Percentiles rank a stretch among this genome's conserved stretches.
Evolutionary conservation across 768 basidiomycete genomes (phyloP).

Genomic region (Tricholoma matsutake): DNA sequence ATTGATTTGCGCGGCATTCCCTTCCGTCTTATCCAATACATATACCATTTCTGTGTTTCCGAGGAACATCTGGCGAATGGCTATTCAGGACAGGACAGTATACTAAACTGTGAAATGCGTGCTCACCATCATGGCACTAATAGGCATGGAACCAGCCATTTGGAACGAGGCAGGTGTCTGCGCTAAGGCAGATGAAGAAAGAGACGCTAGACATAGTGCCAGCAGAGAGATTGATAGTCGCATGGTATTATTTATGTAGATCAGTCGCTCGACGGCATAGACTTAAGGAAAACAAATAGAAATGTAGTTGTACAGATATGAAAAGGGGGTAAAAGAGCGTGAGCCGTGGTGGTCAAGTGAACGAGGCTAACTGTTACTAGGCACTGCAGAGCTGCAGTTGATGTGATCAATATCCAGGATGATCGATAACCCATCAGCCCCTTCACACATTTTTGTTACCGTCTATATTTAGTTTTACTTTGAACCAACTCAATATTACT

Average conservation of each 20-base stretch:
- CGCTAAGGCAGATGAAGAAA: conserved; percentile 19
- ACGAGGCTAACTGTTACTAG: too few relatives aligned
- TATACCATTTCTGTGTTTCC: conserved; percentile 69
- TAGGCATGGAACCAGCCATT: conserved; percentile 32
- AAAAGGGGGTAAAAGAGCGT: neutral
- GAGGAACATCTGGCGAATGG: conserved; percentile 53
- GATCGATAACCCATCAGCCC: too few relatives aligned
- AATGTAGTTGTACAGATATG: neutral
- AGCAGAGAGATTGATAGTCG: conserved; percentile 18
- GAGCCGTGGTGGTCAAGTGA: conserved; percentile 1
- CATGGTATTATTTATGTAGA: conserved; percentile 5
- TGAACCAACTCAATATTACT: too few relatives aligned
- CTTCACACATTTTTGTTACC: too few relatives aligned
- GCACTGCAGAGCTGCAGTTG: too few relatives aligned
- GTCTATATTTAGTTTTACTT: too few relatives aligned
- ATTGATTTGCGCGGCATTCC: conserved; percentile 54
- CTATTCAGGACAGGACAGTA: neutral
- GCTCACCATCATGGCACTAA: conserved; percentile 40
- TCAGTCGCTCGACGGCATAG: neutral
- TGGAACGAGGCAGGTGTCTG: conserved; percentile 33
- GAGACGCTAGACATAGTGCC: conserved; percentile 23
- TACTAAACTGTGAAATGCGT: neutral
- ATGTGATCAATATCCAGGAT: too few relatives aligned
- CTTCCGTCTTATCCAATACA: conserved; percentile 77
- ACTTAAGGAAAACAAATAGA: neutral